A percentile compares a stretch with the other conserved stretches of the same genome.
Conservation (phyloP, 805 yeast species). For the Brettanomyces bruxellensis region DNA sequence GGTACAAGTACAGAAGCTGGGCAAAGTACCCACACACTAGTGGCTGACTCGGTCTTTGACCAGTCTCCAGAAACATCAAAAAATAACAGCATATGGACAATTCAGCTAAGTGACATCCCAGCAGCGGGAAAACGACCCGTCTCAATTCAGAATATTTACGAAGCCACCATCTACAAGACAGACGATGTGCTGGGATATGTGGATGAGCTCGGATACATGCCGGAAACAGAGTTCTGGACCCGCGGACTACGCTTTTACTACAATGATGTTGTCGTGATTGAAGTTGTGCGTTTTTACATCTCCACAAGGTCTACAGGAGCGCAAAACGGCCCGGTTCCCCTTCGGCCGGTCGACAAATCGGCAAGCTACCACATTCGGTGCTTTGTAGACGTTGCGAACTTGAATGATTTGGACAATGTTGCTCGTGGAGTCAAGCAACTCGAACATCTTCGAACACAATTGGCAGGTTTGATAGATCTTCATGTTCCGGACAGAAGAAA, state of each 20-base stretch:
- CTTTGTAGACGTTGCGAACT: constrained; percentile 57
- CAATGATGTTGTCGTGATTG: constrained; percentile 47
- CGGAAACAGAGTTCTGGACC: constrained; percentile 51
- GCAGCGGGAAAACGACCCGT: constrained; percentile 62
- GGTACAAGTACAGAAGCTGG: neutral
- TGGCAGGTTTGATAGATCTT: constrained; percentile 60
- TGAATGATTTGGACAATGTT: constrained; percentile 69
- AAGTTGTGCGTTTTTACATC: constrained; percentile 37
- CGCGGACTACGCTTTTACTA: constrained; percentile 56
- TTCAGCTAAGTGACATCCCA: constrained; percentile 65
- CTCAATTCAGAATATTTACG: constrained; percentile 59
- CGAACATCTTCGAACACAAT: constrained; percentile 50
- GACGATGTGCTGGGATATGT: constrained; percentile 38
- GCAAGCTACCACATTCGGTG: constrained; percentile 53
- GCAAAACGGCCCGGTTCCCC: constrained; percentile 3
- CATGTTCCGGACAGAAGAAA: constrained; percentile 68
- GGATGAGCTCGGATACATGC: constrained; percentile 62
- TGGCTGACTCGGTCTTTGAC: constrained; percentile 12
- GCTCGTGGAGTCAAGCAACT: constrained; percentile 58
- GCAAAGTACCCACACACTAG: neutral
- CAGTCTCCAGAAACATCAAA: constrained; percentile 6
- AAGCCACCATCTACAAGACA: constrained; percentile 43
- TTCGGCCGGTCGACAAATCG: constrained; percentile 33
- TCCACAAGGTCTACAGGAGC: neutral
- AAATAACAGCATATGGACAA: constrained; percentile 41